phyloP scores from a whole-genome alignment of 1,284 basidiomycete species.

The Microbotryum lychnidis-dioicae region DNA sequence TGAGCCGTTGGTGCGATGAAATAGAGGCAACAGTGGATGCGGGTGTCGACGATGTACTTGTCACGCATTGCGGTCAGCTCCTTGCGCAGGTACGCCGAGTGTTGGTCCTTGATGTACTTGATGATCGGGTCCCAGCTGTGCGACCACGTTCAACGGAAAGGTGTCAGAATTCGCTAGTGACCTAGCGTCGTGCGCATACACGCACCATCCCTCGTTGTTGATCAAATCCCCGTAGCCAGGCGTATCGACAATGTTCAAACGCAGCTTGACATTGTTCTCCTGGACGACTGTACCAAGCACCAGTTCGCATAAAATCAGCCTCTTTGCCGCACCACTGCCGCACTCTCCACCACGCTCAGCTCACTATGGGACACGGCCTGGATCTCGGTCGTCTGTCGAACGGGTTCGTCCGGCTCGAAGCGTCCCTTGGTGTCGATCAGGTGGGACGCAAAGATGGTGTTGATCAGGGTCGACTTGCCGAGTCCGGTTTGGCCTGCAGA shows the following conservation, averaged over 20 bases:
- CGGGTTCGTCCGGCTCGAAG: slow-evolving; percentile 71
- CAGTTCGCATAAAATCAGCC: background rate
- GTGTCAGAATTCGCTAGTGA: background rate
- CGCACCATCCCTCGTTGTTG: slow-evolving; percentile 96
- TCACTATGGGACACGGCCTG: slow-evolving; percentile 86
- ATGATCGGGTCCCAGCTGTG: slow-evolving; percentile 93
- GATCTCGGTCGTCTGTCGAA: slow-evolving; percentile 93
- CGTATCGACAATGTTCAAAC: slow-evolving; percentile 97
- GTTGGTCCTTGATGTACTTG: slow-evolving; percentile 96
- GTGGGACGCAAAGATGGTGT: slow-evolving; percentile 97
- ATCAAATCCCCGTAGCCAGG: slow-evolving; percentile 97
- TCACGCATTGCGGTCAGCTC: slow-evolving; percentile 98
- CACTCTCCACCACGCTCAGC: slow-evolving; percentile 36
- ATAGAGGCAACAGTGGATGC: slow-evolving; percentile 96
- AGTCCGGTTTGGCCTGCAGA: slow-evolving; percentile 83
- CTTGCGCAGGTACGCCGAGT: slow-evolving; percentile 96
- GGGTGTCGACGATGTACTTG: slow-evolving; percentile 94
- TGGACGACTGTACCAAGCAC: slow-evolving; percentile 61
- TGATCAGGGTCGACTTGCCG: slow-evolving; percentile 96
- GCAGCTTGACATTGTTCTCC: slow-evolving; percentile 90
- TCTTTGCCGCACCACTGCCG: background rate
- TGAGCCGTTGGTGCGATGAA: slow-evolving; percentile 98
- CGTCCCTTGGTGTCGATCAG: slow-evolving; percentile 96
- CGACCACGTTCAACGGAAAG: background rate
- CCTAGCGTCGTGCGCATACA: slow-evolving; percentile 18